Conservation (phyloP, 1,284 basidiomycete species). For the Cryptococcus jaspeensis region DNA sequence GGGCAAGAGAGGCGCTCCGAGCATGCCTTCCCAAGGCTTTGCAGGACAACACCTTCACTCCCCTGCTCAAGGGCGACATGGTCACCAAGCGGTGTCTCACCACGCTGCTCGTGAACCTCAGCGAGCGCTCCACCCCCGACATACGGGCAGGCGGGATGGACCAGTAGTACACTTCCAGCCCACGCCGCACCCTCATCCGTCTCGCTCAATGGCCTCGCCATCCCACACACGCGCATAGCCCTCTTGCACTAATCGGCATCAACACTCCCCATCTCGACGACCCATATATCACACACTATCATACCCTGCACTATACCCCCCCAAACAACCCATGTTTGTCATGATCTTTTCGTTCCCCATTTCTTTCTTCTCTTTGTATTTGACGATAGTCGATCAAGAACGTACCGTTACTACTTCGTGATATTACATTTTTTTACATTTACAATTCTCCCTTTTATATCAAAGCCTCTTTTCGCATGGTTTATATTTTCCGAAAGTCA, state of each 20-base stretch:
- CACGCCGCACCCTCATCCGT: background rate
- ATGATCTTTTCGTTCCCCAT: background rate
- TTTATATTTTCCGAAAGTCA: too few species aligned
- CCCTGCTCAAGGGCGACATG: constrained; percentile 91
- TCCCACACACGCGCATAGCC: background rate
- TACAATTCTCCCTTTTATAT: too few species aligned
- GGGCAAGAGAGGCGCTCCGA: constrained; percentile 91
- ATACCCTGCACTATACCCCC: background rate
- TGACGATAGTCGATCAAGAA: background rate
- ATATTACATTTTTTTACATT: too few species aligned
- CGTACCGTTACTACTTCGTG: too few species aligned
- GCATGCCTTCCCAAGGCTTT: constrained; percentile 97
- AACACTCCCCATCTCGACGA: background rate
- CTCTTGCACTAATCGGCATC: background rate
- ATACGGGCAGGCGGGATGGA: too few species aligned
- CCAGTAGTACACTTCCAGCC: background rate
- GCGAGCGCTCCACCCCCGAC: constrained; percentile 19
- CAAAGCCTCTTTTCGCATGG: too few species aligned
- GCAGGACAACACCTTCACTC: constrained; percentile 88
- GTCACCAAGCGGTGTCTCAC: constrained; percentile 95
- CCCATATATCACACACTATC: background rate
- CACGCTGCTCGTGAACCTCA: constrained; percentile 87
- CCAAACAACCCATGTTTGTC: background rate
- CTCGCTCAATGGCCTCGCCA: background rate
- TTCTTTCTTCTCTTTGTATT: background rate